Evolutionary conservation across 768 basidiomycete genomes (phyloP), one percentile per base, ranked within the genome.

Genomic region (Russula compacta): DNA sequence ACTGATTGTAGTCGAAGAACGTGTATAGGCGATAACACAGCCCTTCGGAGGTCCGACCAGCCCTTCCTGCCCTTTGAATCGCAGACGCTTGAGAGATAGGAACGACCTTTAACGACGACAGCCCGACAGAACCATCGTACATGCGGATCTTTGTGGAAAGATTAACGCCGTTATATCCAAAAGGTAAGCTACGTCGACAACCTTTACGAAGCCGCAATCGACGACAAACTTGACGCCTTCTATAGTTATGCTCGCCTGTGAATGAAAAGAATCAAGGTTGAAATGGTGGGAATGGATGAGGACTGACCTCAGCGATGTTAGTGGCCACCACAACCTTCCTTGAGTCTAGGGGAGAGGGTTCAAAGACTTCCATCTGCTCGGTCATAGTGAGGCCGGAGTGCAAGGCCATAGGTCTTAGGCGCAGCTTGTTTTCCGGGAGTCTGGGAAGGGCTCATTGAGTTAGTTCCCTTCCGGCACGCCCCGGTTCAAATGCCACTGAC

Each of bases 201-300:
- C 93, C 82, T 99, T 99, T 64, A 97, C 95, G 69, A 93, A 93
- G 15, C 97, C 97, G 60, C 85, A 86, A 68, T 99, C 97, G 3
- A 98, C 80, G 14, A 99, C 95, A 69, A 86, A 98, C 66, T 87
- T 88, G 63, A 98, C 86, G 3, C 95, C 94, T 44, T 98, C 92
- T 59, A 99, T 98, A 0, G 97, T 99, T 24, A 99, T 89, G 70
- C 91, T 94, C 15, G 97, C 95, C 90, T 92, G 59, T 42, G 33
- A 60, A 46, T 40, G 40, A 57, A 48, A 29, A 8, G 9, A 21
- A 21, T 55, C n/a, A 43, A 14, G 5, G 43, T 50, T 40, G 11
- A 36, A 56, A 24, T 46, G 29, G 24, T 42, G 32, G 32, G 47
- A n/a, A 52, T 10, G 44, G 7, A 17, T 2, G 24, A 53, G 24